Evolutionary conservation across 257 asterid species (phyloP).

Genomic region (Solanum pinnatisectum): DNA sequence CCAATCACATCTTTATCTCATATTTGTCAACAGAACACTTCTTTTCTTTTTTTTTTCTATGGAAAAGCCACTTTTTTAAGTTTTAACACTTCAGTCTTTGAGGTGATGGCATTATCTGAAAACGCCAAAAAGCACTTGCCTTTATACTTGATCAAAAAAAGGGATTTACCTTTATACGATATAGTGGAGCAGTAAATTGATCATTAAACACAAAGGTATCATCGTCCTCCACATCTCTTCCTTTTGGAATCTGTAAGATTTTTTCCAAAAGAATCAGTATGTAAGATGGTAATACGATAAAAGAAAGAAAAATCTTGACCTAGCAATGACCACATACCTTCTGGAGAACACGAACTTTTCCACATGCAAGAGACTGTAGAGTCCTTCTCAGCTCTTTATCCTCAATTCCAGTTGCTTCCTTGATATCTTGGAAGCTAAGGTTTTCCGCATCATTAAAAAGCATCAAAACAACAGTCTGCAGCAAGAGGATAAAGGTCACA

Average conservation of each 20-base stretch:
- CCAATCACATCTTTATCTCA: background rate
- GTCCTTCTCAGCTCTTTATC: slow-evolving; percentile 91
- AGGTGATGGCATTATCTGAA: background rate
- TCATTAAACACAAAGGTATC: slow-evolving; percentile 70
- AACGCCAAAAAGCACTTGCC: background rate
- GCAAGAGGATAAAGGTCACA: slow-evolving; percentile 6
- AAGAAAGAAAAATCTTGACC: background rate
- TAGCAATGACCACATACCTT: slow-evolving; percentile 41
- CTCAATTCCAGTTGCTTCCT: slow-evolving; percentile 84
- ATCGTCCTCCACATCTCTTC: slow-evolving; percentile 45
- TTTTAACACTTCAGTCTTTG: background rate
- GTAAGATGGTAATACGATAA: background rate
- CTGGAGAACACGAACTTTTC: slow-evolving; percentile 88
- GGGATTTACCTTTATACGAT: slow-evolving; percentile 58
- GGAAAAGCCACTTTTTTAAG: background rate
- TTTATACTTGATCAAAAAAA: background rate
- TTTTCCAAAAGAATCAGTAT: background rate
- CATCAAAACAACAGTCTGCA: slow-evolving; percentile 89
- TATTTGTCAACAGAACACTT: background rate
- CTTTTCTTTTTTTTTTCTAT: background rate
- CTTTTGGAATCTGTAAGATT: slow-evolving; percentile 18
- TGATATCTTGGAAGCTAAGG: slow-evolving; percentile 84
- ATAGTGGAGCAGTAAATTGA: slow-evolving; percentile 73
- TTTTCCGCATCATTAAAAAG: slow-evolving; percentile 80
- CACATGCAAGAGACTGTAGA: slow-evolving; percentile 96